phyloP scores from a whole-genome alignment of 2,329 filamentous ascomycete genomes.

The Dryadomyces quercivorus region DNA sequence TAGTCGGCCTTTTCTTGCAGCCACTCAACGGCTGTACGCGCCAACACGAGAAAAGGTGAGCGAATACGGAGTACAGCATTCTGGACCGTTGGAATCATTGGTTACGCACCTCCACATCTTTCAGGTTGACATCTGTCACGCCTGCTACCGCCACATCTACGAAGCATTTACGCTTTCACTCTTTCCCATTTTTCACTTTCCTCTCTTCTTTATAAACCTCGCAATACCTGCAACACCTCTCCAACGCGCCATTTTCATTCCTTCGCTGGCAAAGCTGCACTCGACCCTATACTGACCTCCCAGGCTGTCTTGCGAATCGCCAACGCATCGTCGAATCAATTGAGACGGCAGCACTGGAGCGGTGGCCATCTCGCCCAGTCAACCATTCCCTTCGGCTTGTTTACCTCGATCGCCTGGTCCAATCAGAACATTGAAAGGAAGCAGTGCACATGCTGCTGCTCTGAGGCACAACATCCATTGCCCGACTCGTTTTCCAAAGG shows the following conservation, averaged over 20 bases:
- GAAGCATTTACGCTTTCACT: not conserved
- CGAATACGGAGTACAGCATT: not conserved
- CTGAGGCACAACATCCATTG: not conserved
- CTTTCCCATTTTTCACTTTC: not conserved
- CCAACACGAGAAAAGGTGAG: not conserved
- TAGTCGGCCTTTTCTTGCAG: not conserved
- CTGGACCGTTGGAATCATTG: not conserved
- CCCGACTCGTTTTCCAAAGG: not conserved
- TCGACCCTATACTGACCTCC: not conserved
- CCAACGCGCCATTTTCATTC: not conserved
- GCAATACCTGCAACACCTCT: no score
- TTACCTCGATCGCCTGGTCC: not conserved
- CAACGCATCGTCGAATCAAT: not conserved
- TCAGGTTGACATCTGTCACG: not conserved
- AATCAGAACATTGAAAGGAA: not conserved
- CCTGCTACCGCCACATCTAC: no score
- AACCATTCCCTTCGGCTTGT: not conserved
- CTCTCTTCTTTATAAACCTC: not conserved
- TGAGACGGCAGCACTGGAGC: not conserved
- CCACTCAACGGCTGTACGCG: not conserved
- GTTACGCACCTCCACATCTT: not conserved
- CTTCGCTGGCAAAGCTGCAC: not conserved
- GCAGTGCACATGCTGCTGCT: conserved; percentile 1
- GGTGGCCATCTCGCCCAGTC: not conserved
- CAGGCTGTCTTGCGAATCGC: not conserved